phyloP scores from a whole-genome alignment of 768 basidiomycete species.

The Termitomyces titanicus region DNA sequence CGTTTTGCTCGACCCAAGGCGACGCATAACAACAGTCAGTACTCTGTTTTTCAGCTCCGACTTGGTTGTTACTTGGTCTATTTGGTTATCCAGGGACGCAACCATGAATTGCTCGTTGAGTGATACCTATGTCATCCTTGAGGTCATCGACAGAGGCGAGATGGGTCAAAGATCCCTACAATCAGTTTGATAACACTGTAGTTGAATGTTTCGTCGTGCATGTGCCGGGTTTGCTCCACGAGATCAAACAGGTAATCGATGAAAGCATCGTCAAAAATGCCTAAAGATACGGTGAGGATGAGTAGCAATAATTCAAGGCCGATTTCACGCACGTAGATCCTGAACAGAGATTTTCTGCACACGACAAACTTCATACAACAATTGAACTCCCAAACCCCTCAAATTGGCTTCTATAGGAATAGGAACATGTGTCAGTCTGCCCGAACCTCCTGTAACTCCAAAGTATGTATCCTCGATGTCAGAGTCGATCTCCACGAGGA shows the following conservation, averaged over 20 bases:
- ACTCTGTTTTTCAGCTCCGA: slow-evolving; percentile 69
- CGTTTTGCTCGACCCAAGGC: slow-evolving; percentile 84
- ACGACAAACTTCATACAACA: slow-evolving; percentile 91
- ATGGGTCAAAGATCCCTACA: slow-evolving; percentile 40
- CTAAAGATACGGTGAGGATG: slow-evolving; percentile 34
- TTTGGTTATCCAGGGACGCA: slow-evolving; percentile 47
- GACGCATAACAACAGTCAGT: slow-evolving; percentile 76
- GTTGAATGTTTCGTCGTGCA: slow-evolving; percentile 90
- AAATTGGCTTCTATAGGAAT: slow-evolving; percentile 86
- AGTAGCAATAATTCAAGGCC: neutral
- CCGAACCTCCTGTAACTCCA: slow-evolving; percentile 36
- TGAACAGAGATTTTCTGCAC: slow-evolving; percentile 77
- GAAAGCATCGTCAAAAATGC: slow-evolving; percentile 76
- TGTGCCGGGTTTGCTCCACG: slow-evolving; percentile 86
- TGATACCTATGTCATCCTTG: slow-evolving; percentile 56
- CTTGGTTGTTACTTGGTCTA: slow-evolving; percentile 14
- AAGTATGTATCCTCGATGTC: slow-evolving; percentile 63
- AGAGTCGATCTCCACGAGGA: slow-evolving; percentile 76
- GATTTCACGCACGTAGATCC: slow-evolving; percentile 66
- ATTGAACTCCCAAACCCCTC: slow-evolving; percentile 60
- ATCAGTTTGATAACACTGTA: slow-evolving; percentile 94
- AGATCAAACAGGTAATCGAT: slow-evolving; percentile 90
- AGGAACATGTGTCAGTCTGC: slow-evolving; percentile 35
- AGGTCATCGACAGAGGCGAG: neutral
- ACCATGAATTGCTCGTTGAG: slow-evolving; percentile 99